Conservation (phyloP, 148 eudicot genomes). For the Rhododendron molle region DNA sequence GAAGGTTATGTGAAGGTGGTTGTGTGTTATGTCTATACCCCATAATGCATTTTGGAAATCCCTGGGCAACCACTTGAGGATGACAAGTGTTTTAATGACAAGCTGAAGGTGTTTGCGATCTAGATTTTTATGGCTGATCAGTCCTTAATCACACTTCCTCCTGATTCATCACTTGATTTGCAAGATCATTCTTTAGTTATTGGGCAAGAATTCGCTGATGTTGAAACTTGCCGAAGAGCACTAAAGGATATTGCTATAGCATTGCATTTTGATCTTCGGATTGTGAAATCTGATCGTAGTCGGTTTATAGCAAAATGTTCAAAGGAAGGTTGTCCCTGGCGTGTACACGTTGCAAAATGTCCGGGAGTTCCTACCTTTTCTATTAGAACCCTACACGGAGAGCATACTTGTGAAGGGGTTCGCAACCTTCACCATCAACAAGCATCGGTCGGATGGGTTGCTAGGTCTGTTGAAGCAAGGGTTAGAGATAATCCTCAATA, state of each 20-base stretch:
- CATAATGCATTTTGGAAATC: background rate
- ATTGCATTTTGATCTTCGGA: conserved; percentile 85
- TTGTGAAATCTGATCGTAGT: conserved; percentile 92
- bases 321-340: conserved; percentile 95
- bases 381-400: conserved; percentile 72
- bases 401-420: conserved; percentile 92
- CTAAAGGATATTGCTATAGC: conserved; percentile 87
- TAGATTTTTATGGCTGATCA: conserved; percentile 44
- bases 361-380: conserved; percentile 80
- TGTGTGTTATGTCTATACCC: background rate
- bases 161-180: conserved; percentile 35
- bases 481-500: conserved; percentile 83
- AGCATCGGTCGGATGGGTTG: conserved; percentile 99
- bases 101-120: conserved; percentile 7
- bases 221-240: conserved; percentile 82
- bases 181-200: conserved; percentile 49
- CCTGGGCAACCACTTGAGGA: conserved; percentile 13
- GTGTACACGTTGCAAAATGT: conserved; percentile 88
- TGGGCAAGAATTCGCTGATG: conserved; percentile 92
- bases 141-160: conserved; percentile 14
- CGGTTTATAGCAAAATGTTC: conserved; percentile 97
- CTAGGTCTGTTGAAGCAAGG: conserved; percentile 84
- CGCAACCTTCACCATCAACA: conserved; percentile 87
- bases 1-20: background rate
- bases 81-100: conserved; percentile 14